Evolutionary conservation across 306 rosid genomes (phyloP), one percentile per base, ranked within the genome.

Genomic region (Cercis canadensis): DNA sequence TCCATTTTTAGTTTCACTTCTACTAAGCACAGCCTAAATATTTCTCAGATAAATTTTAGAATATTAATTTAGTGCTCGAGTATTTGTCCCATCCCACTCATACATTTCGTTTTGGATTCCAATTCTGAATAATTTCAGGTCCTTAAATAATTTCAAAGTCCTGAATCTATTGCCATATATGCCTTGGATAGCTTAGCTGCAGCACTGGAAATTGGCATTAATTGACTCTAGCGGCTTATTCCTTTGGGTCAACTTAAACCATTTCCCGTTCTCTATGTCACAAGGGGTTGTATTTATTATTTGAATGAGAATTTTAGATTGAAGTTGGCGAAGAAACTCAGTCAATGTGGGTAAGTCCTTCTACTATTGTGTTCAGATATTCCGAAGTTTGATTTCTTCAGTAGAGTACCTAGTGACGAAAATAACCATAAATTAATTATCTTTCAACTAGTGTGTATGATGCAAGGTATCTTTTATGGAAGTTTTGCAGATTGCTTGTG

Each of bases 271-370:
- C 15, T 61, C 44, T 75, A 43, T 81, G 57, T 63, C 41, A 68
- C 55, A 73, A 50, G 47, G 65, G 61, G 56, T 37, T 74, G 74
- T 82, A 77, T 69, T 74, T 54, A 66, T 73, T 81, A 63, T 76
- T 72, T 75, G 4, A 82, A 65, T 78, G 78, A 50, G 63, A 69
- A 47, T 67, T 37, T 69, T 74, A 69, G 71, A 75, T 73, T 69
- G 57, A 65, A 77, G 71, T 69, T 77, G 78, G 60, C 53, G 6
- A 73, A 64, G 70, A 70, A 64, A 44, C 70, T 6, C 57, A 39
- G 47, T 79, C 68, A 64, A 68, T 49, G 41, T 73, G 65, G 62
- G 78, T 51, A 74, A 69, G 68, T 74, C 46, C 43, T 37, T 64
- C 53, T 69, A 46, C 37, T 37, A 24, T 24, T 69, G 56, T 65